Percentiles rank a stretch among this genome's conserved stretches.
Conservation (phyloP, 768 basidiomycete genomes). For the Agaricus sinodeliciosus region DNA sequence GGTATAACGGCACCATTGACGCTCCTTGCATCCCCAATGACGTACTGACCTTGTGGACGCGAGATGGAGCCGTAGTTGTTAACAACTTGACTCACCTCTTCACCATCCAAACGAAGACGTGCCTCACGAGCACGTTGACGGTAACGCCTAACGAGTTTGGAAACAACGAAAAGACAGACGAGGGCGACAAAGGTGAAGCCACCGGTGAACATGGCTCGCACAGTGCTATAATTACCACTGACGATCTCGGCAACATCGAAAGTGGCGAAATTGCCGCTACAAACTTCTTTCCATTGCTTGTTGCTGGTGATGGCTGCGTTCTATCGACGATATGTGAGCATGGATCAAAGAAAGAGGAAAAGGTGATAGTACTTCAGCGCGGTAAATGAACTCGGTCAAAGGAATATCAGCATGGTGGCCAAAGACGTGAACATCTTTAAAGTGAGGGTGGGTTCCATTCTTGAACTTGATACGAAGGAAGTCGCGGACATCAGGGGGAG, state of each 20-base stretch:
- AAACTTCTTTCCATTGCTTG: conserved; percentile 46
- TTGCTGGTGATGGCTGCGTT: conserved; percentile 49
- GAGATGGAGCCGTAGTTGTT: conserved; percentile 31
- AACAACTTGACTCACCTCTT: conserved; percentile 42
- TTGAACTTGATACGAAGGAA: conserved; percentile 82
- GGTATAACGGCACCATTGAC: conserved; percentile 10
- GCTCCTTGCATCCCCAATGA: conserved; percentile 14
- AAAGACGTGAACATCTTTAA: conserved; percentile 67
- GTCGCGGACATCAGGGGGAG: conserved; percentile 69
- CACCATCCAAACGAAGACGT: conserved; percentile 36
- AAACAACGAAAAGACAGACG: conserved; percentile 29
- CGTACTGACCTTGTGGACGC: conserved; percentile 12
- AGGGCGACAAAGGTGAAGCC: conserved; percentile 33
- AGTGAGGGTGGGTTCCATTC: conserved; percentile 66
- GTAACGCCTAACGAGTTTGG: conserved; percentile 32
- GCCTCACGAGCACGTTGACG: conserved; percentile 30
- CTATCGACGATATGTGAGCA: conserved; percentile 18
- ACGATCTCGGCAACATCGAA: conserved; percentile 19
- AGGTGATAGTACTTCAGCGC: conserved; percentile 51
- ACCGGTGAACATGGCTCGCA: conserved; percentile 27
- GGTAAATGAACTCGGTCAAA: conserved; percentile 81
- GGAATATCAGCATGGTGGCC: conserved; percentile 72
- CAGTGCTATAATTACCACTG: conserved; percentile 15
- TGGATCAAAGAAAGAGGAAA: neutral
- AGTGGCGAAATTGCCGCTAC: conserved; percentile 24